Base-by-base conservation (phyloP, 345 rosid species). In the Hypericum androsaemum region DNA sequence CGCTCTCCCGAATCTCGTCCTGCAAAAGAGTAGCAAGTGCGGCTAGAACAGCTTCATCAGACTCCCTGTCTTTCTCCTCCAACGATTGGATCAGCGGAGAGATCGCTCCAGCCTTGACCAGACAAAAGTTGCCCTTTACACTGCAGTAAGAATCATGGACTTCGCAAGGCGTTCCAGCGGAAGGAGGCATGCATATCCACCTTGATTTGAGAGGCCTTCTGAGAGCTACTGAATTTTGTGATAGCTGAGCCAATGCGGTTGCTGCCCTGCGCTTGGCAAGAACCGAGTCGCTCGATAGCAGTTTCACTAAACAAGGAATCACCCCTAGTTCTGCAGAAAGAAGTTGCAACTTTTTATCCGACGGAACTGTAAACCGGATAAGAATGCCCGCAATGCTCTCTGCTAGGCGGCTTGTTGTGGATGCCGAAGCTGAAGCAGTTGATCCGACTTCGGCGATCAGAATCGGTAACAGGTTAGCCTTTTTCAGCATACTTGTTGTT, bases 271-370 rank as follows among this genome's bases (percentile, higher is more conserved):
- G 43, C 64, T 71, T 83, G 0, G 81, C 78, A 28, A 67, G 43
- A 3, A 65, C 16, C 8, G 84, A 74, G 6, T 70, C 77, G 4
- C 50, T 60, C 51, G 92, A 64, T 7, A 83, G 61, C 32, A 73
- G 39, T 62, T 78, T 77, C 50, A 83, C 77, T 13, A 83, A 84
- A 54, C 68, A 58, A 14, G 81, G 79, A 56, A 83, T 73, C 32
- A 68, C 68, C 39, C 80, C 87, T 0, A 69, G 60, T 51, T 76
- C 81, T 13, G 71, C 87, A 17, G 82, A 59, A 44, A 54, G 67
- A 55, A 66, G 75, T 66, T 80, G 92, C 15, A 80, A 54, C 63
- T 72, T 80, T 74, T 67, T 80, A 48, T 83, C 87, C 28, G 84
- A 68, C 17, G 87, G 72, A 58, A 59, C 37, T 0, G 92, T 83